These are phyloP conservation scores for Scolecobasidium constrictum DNA, from an alignment of 2,329 filamentous ascomycete genomes.

Conservation along the genomic window DNA sequence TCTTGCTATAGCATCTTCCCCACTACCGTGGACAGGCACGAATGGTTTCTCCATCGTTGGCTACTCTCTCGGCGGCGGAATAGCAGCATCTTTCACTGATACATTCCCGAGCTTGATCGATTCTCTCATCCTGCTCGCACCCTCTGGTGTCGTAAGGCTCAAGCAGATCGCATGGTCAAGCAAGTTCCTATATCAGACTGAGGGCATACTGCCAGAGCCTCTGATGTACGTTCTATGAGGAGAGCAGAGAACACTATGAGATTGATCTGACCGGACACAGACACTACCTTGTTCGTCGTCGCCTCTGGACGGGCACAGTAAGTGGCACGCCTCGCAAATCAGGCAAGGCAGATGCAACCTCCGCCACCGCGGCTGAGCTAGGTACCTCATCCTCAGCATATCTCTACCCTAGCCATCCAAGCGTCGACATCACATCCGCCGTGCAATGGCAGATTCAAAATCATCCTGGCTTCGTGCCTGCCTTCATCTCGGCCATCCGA, in stretches of 20 bases:
- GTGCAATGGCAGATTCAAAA: slow-evolving; percentile 59
- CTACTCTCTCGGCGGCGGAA: slow-evolving; percentile 70
- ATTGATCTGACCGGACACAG: too few species aligned
- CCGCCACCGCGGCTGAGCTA: slow-evolving; percentile 5
- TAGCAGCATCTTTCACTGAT: slow-evolving; percentile 58
- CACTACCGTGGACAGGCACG: slow-evolving; percentile 53
- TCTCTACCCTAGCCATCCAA: slow-evolving; percentile 41
- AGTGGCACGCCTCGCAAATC: not conserved
- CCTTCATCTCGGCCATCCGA: slow-evolving; percentile 62
- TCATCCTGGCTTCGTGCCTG: slow-evolving; percentile 56
- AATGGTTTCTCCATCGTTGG: slow-evolving; percentile 59
- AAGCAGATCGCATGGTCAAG: slow-evolving; percentile 50
- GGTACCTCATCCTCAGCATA: not conserved
- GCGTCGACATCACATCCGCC: slow-evolving; percentile 49
- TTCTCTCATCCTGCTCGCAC: slow-evolving; percentile 65
- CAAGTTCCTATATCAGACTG: slow-evolving; percentile 50
- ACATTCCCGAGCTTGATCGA: slow-evolving; percentile 59
- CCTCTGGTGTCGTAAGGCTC: slow-evolving; percentile 62
- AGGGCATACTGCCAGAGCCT: slow-evolving; percentile 12
- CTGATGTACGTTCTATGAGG: not conserved
- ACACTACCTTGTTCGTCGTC: slow-evolving; percentile 5
- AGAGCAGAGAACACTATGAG: too few species aligned
- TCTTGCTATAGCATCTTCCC: slow-evolving; percentile 58
- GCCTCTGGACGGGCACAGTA: not conserved
- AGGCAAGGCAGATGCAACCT: not conserved